Conservation (phyloP, 2,329 filamentous ascomycete species). For the Pestalotiopsis sp. region DNA sequence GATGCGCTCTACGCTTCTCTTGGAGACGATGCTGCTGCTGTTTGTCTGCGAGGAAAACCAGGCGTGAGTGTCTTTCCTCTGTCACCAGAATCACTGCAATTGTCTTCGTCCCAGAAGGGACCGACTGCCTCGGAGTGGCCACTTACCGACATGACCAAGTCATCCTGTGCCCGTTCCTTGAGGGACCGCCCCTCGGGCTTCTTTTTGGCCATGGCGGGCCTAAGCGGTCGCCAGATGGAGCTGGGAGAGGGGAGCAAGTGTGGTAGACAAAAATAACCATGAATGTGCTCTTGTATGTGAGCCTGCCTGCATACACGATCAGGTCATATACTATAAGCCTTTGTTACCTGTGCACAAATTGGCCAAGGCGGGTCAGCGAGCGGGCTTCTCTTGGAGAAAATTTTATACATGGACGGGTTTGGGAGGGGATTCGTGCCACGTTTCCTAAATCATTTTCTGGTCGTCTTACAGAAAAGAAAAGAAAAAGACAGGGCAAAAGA, state of each 20-base stretch:
- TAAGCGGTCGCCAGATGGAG: neutral
- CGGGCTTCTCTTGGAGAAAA: neutral
- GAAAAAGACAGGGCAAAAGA: too few relatives aligned
- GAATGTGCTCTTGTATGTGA: neutral
- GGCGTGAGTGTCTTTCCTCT: neutral
- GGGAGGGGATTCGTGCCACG: neutral
- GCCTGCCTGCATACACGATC: neutral
- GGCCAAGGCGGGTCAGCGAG: neutral
- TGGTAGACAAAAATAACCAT: neutral
- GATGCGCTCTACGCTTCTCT: slow-evolving; percentile 86
- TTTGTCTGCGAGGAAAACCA: slow-evolving; percentile 64
- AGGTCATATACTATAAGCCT: neutral
- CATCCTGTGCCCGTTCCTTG: slow-evolving; percentile 43
- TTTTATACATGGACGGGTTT: neutral
- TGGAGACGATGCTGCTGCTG: slow-evolving; percentile 89
- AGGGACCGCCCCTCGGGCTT: slow-evolving; percentile 22
- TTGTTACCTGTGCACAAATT: neutral
- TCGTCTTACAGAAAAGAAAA: neutral
- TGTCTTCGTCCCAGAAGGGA: neutral
- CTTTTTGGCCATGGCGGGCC: slow-evolving; percentile 11
- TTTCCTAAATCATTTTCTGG: neutral
- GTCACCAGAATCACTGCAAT: slow-evolving; percentile 3
- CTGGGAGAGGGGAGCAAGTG: neutral
- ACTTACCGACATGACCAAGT: slow-evolving; percentile 56
- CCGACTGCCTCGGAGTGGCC: neutral